Evolutionary conservation across 208 protist species (phyloP).

Genomic region (Trypanosoma brucei): DNA sequence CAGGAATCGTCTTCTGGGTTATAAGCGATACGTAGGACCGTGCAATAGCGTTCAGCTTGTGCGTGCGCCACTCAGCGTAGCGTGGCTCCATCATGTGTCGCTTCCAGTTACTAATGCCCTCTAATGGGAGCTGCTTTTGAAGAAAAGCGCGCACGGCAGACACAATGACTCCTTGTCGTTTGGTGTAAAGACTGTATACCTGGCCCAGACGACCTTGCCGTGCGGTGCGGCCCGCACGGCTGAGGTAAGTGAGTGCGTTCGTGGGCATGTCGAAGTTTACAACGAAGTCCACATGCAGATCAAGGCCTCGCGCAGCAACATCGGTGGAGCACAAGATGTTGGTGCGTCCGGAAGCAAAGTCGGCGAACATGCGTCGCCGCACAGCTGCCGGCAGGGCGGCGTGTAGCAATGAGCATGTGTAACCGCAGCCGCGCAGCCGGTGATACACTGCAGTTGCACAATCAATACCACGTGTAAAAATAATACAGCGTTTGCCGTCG

Average conservation of each 20-base stretch:
- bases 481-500: slow-evolving; percentile 44
- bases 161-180: slow-evolving; percentile 73
- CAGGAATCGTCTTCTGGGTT: slow-evolving; percentile 76
- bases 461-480: slow-evolving; percentile 77
- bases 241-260: slow-evolving; percentile 71
- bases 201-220: slow-evolving; percentile 69
- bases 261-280: slow-evolving; percentile 85
- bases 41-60: slow-evolving; percentile 69
- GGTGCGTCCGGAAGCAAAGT: slow-evolving; percentile 74
- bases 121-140: slow-evolving; percentile 40
- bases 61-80: slow-evolving; percentile 76
- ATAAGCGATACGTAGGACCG: slow-evolving; percentile 81
- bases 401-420: slow-evolving; percentile 64
- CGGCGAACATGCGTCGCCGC: slow-evolving; percentile 51
- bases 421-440: slow-evolving; percentile 55
- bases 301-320: slow-evolving; percentile 77
- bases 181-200: slow-evolving; percentile 71
- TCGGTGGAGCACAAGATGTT: slow-evolving; percentile 90
- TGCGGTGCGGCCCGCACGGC: slow-evolving; percentile 62
- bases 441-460: slow-evolving; percentile 69
- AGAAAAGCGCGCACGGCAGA: slow-evolving; percentile 59
- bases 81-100: slow-evolving; percentile 61
- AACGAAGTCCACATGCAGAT: slow-evolving; percentile 83
- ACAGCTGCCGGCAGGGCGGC: slow-evolving; percentile 58
- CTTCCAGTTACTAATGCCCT: slow-evolving; percentile 66